phyloP scores from a whole-genome alignment of 179 eudicot genomes.

The Vitellaria paradoxa region DNA sequence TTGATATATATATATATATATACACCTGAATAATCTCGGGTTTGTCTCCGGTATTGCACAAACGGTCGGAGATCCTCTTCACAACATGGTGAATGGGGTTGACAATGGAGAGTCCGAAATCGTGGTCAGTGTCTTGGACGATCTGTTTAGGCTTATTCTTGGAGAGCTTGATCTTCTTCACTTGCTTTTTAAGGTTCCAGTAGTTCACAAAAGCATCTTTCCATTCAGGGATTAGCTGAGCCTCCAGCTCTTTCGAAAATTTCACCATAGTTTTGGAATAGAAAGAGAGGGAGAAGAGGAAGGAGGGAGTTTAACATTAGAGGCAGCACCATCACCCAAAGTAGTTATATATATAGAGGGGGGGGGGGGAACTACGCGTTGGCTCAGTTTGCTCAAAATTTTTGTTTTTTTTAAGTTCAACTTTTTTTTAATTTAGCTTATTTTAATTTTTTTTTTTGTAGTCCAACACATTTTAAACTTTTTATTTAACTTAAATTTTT shows the following conservation, averaged over 20 bases:
- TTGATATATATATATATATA: no score
- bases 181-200: conserved; percentile 43
- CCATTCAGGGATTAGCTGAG: conserved; percentile 50
- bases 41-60: conserved; percentile 7
- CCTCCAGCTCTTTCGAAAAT: conserved; percentile 45
- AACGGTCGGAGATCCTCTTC: conserved; percentile 18
- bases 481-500: no score
- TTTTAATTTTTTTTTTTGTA: no score
- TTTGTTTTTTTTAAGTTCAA: no score
- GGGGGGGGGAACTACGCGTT: no score
- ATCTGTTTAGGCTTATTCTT: conserved; percentile 33
- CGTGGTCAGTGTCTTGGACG: conserved; percentile 7
- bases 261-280: conserved; percentile 20
- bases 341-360: no score
- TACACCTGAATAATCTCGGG: conserved; percentile 36
- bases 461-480: no score
- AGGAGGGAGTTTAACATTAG: neutral
- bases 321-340: no score
- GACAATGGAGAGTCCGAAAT: conserved; percentile 49
- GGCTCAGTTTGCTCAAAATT: no score
- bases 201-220: conserved; percentile 43
- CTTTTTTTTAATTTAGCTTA: no score
- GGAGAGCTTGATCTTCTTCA: conserved; percentile 44
- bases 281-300: neutral
- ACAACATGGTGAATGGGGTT: conserved; percentile 44